These are phyloP conservation scores for Sporisorium iseilematis-ciliati DNA, from an alignment of 1,284 basidiomycete genomes.

Conservation along the genomic window DNA sequence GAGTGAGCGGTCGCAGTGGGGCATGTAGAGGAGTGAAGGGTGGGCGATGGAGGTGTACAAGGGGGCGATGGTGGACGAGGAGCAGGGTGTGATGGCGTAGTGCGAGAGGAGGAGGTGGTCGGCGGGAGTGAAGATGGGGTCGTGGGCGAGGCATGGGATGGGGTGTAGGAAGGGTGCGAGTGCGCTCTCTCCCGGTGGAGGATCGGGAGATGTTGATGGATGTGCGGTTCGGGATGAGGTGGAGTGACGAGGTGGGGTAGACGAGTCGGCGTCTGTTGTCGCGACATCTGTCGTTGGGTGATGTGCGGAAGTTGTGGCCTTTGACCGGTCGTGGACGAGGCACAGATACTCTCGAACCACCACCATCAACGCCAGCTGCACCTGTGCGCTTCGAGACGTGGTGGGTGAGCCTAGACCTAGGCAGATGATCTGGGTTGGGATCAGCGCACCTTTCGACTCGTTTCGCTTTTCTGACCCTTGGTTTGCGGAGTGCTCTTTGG, in stretches of 20 bases:
- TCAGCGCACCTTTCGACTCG: not conserved
- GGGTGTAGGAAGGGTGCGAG: too few species aligned
- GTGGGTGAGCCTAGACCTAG: slow-evolving; percentile 32
- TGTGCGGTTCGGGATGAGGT: too few species aligned
- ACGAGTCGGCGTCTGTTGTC: too few species aligned
- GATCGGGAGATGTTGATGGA: too few species aligned
- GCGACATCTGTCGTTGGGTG: too few species aligned
- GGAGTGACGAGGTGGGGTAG: too few species aligned
- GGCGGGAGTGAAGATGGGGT: slow-evolving; percentile 25
- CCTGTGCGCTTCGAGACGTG: slow-evolving; percentile 22
- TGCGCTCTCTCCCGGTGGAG: too few species aligned
- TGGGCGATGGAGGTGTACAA: slow-evolving; percentile 6
- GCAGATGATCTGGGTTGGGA: slow-evolving; percentile 23
- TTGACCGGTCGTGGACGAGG: not conserved
- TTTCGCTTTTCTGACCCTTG: not conserved
- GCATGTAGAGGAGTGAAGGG: slow-evolving; percentile 41
- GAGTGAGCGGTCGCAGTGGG: slow-evolving; percentile 38
- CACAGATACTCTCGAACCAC: slow-evolving; percentile 10
- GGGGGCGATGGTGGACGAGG: not conserved
- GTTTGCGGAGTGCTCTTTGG: not conserved
- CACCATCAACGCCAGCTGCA: slow-evolving; percentile 41
- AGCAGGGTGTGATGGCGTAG: not conserved
- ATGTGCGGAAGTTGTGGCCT: not conserved
- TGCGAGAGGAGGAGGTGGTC: slow-evolving; percentile 4
- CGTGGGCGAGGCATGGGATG: slow-evolving; percentile 30